Conservation (phyloP, 2,329 filamentous ascomycete species). For the Leptographium wingfieldii region DNA sequence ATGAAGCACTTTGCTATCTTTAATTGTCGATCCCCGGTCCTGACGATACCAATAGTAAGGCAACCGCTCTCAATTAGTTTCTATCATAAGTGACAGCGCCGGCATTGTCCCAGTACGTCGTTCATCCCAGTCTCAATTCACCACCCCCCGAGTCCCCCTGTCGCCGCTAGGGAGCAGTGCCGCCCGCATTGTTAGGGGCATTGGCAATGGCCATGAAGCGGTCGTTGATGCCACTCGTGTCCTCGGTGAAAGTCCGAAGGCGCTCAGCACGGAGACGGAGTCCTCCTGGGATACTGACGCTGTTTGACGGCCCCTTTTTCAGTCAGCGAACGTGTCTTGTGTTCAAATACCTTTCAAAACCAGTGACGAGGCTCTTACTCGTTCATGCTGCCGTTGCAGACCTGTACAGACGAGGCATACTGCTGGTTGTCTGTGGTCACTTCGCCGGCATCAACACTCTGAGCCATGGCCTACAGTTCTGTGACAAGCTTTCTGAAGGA, state of each 20-base stretch:
- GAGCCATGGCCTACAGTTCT: background rate
- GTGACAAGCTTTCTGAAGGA: background rate
- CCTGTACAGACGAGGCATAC: background rate
- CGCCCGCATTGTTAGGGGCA: background rate
- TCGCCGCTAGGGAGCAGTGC: background rate
- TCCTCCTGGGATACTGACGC: background rate
- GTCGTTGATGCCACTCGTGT: background rate
- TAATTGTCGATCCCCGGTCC: background rate
- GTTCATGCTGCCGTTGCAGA: background rate
- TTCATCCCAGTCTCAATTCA: too few species aligned
- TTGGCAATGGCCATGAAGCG: background rate
- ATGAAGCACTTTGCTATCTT: background rate
- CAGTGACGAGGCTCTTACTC: background rate
- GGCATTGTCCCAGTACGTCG: background rate
- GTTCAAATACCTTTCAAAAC: too few species aligned
- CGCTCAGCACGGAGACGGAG: background rate
- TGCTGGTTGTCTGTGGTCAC: background rate
- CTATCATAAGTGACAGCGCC: background rate
- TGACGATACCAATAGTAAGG: background rate
- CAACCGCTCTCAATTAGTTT: background rate
- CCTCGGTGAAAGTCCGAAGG: background rate
- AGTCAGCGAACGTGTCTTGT: background rate
- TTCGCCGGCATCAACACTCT: background rate
- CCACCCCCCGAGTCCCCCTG: background rate
- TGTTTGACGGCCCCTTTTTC: background rate